These are phyloP conservation scores for Entomortierella beljakovae DNA, from an alignment of 192 early-diverging fungal genomes.

Conservation along the genomic window DNA sequence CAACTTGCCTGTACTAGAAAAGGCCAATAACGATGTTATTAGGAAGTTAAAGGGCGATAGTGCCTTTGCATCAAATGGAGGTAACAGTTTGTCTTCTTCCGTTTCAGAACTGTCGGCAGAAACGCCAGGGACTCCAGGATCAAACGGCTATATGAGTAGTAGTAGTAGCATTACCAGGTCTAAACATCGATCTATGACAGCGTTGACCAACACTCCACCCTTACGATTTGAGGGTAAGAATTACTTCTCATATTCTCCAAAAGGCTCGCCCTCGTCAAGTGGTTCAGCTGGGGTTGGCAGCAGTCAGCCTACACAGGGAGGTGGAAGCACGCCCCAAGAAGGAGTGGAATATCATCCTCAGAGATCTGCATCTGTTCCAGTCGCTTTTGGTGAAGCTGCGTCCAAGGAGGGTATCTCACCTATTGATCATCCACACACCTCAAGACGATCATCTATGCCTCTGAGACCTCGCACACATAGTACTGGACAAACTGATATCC, in stretches of 20 bases:
- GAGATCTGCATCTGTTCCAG: constrained; percentile 47
- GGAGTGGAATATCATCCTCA: constrained; percentile 40
- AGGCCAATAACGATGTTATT: constrained; percentile 90
- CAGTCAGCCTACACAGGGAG: constrained; percentile 19
- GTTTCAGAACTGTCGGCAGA: constrained; percentile 40
- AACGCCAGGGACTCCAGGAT: constrained; percentile 42
- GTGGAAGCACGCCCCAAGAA: constrained; percentile 32
- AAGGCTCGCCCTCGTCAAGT: constrained; percentile 37
- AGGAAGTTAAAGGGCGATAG: constrained; percentile 79
- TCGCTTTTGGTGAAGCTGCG: constrained; percentile 32
- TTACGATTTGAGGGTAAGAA: constrained; percentile 51
- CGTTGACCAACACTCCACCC: constrained; percentile 34
- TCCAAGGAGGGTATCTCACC: constrained; percentile 14
- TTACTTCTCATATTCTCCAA: constrained; percentile 51
- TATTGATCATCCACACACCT: constrained; percentile 12
- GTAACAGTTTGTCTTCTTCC: constrained; percentile 46
- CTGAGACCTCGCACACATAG: constrained; percentile 47
- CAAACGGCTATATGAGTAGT: constrained; percentile 5
- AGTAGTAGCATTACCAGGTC: constrained; percentile 26
- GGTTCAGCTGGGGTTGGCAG: constrained; percentile 23
- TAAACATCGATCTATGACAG: constrained; percentile 51
- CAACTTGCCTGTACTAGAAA: constrained; percentile 88
- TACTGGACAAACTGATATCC: constrained; percentile 34
- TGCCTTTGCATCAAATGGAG: constrained; percentile 47
- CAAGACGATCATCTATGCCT: constrained; percentile 40